These are phyloP conservation scores for Coemansia sp. DNA, from an alignment of 192 early-diverging fungal species.

Conservation along the genomic window DNA sequence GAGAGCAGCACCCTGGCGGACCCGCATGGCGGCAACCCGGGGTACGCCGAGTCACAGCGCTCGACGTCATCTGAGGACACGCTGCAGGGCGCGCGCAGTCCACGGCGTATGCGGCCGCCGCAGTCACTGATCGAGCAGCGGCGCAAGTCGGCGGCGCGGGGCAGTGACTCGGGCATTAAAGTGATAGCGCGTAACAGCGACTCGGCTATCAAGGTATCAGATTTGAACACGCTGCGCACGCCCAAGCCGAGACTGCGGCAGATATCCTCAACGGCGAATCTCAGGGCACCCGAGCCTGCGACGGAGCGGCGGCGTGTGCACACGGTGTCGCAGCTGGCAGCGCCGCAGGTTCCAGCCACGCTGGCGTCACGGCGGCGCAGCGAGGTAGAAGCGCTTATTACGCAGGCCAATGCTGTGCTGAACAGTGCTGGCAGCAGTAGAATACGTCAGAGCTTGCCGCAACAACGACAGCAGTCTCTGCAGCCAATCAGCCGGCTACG, in stretches of 20 bases:
- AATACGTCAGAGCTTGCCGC: constrained; percentile 2
- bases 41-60: constrained; percentile 13
- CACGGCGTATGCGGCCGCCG: not conserved
- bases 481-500: constrained; percentile 10
- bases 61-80: constrained; percentile 19
- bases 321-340: constrained; percentile 16
- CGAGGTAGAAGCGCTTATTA: constrained; percentile 44
- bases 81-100: not conserved
- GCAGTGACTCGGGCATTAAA: constrained; percentile 17
- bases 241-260: constrained; percentile 7
- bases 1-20: constrained; percentile 30
- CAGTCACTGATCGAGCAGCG: constrained; percentile 11
- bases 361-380: constrained; percentile 26
- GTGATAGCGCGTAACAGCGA: too few relatives aligned
- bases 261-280: not conserved
- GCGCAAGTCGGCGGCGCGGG: constrained; percentile 4
- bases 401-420: constrained; percentile 49
- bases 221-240: not conserved
- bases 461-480: not conserved
- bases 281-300: not conserved
- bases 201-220: too few relatives aligned
- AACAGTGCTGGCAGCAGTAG: constrained; percentile 1
- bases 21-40: not conserved
- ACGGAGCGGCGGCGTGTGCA: constrained; percentile 2
- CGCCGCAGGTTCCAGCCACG: constrained; percentile 4